Evolutionary conservation across 2,329 filamentous ascomycete species (phyloP).

Genomic region (Fusarium burgessii): DNA sequence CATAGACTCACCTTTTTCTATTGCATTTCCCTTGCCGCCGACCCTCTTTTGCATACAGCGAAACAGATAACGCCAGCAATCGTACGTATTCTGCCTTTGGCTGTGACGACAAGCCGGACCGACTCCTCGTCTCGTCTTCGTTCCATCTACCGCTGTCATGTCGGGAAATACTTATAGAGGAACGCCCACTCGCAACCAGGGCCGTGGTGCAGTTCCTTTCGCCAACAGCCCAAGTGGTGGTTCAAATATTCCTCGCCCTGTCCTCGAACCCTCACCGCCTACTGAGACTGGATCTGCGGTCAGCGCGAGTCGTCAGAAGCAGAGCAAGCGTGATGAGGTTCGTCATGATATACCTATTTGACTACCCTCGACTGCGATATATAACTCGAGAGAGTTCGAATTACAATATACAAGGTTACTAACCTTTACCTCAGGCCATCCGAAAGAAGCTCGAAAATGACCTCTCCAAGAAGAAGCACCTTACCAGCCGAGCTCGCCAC

Average conservation of each 20-base stretch:
- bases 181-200: conserved; percentile 73
- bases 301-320: conserved; percentile 95
- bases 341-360: conserved; percentile 49
- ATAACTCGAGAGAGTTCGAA: conserved; percentile 26
- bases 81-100: conserved; percentile 32
- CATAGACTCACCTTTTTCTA: conserved; percentile 35
- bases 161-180: conserved; percentile 75
- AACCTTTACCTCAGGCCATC: conserved; percentile 76
- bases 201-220: conserved; percentile 70
- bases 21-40: conserved; percentile 19
- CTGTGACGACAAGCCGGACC: conserved; percentile 32
- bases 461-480: conserved; percentile 95
- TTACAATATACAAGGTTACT: conserved; percentile 17
- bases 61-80: conserved; percentile 27
- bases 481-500: conserved; percentile 80
- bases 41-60: conserved; percentile 32
- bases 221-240: conserved; percentile 67
- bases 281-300: conserved; percentile 76
- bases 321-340: conserved; percentile 98
- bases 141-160: conserved; percentile 56
- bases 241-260: conserved; percentile 79
- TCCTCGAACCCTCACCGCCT: conserved; percentile 67
- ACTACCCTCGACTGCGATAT: conserved; percentile 18
- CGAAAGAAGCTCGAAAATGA: conserved; percentile 97
- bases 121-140: conserved; percentile 36